Evolutionary conservation across 2,329 filamentous ascomycete species (phyloP), one percentile per base, ranked within the genome.

Genomic region (Aquanectria penicillioides): DNA sequence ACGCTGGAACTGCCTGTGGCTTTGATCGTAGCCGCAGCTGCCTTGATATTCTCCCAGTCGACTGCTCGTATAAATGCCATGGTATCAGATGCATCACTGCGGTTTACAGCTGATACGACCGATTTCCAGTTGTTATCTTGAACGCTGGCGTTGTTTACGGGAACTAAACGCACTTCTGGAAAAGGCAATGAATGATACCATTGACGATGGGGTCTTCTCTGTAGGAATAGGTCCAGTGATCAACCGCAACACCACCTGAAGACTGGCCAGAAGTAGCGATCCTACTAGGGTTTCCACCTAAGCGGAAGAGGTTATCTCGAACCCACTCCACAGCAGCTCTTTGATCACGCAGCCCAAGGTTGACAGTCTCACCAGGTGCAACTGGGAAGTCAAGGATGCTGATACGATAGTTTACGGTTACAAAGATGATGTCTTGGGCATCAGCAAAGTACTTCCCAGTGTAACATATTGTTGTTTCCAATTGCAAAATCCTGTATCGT

Each of bases 181-280:
- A 6, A 78, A 74, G 3, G 78, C 71, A 53, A 84, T 80, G 9
- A 53, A 84, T 80, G 9, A 83, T 70, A 4, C 75, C 81, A 6
- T 74, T 68, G n/a, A 78, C 76, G 20, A 85, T 85, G 6, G 83
- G 80, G 36, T 85, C 80, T 0, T 79, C 54, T 2, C 63, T 43
- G 80, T 80, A 83, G 3, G 82, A 79, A 48, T 82, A 84, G 5
- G 79, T 74, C 72, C 79, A 82, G 65, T 79, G 78, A 61, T 84
- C 81, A 0, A 78, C 77, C 1, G 75, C 69, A 0, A 78, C 72
- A 1, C 74, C 68, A 0, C 74, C 73, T 0, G 74, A 73, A 3
- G 73, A 75, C 57, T 76, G 69, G 3, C 74, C 73, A 5, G 67
- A 61, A n/a, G 74, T 69, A 17, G 73, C 75, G n/a, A 76, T 74